A percentile compares a stretch with the other conserved stretches of the same genome.
phyloP scores from a whole-genome alignment of 2,329 filamentous ascomycete species.

The Aotearoamyces nothofagi region DNA sequence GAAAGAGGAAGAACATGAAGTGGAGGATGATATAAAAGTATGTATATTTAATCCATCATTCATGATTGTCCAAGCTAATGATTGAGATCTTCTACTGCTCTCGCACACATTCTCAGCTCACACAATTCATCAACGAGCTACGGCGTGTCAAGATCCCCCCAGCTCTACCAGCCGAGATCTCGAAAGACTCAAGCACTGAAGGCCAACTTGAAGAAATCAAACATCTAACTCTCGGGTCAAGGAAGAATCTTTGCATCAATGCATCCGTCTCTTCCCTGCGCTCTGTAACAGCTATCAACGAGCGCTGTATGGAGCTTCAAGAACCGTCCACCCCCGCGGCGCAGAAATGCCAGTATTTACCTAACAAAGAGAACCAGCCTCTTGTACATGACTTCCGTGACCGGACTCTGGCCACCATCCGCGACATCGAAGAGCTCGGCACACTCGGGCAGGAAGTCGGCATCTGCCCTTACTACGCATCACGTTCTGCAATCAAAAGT shows the following conservation, averaged over 20 bases:
- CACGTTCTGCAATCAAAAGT: conserved; percentile 63
- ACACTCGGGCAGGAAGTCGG: conserved; percentile 61
- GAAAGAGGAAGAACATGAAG: conserved; percentile 30
- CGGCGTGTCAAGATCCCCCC: conserved; percentile 47
- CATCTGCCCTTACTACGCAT: conserved; percentile 95
- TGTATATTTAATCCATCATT: neutral
- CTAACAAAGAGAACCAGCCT: conserved; percentile 58
- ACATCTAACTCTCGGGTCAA: conserved; percentile 52
- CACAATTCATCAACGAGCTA: conserved; percentile 55
- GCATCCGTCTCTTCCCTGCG: conserved; percentile 57
- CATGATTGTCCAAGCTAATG: conserved; percentile 5
- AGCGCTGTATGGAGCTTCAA: conserved; percentile 81
- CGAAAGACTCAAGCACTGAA: conserved; percentile 9
- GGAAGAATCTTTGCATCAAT: conserved; percentile 75
- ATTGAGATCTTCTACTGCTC: conserved; percentile 52
- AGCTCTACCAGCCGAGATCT: conserved; percentile 27
- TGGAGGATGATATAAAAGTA: conserved; percentile 40
- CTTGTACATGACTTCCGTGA: conserved; percentile 73
- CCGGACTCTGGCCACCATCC: conserved; percentile 65
- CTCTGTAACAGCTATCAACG: conserved; percentile 73
- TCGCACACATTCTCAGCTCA: conserved; percentile 57
- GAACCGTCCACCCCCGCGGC: conserved; percentile 46
- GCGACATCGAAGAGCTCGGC: conserved; percentile 86
- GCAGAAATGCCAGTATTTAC: conserved; percentile 62
- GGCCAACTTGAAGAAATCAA: conserved; percentile 39